These are phyloP conservation scores for Mycosphaerella arachidis DNA, from an alignment of 2,329 filamentous ascomycete species.

Conservation along the genomic window DNA sequence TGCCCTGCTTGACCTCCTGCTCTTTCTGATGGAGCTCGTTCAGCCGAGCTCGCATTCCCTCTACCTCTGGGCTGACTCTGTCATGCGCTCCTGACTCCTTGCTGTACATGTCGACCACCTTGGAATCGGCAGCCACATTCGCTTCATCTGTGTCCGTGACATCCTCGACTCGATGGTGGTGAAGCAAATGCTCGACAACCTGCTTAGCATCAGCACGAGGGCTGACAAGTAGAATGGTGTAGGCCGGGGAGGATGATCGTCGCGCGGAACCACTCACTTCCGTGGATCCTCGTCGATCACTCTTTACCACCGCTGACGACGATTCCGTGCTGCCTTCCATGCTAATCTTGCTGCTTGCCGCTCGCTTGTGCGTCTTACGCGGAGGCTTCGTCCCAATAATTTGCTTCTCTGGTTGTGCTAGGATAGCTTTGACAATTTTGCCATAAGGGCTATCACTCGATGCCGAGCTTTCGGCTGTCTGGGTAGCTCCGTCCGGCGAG, in stretches of 20 bases:
- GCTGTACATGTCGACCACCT: neutral
- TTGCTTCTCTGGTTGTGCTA: constrained; percentile 8
- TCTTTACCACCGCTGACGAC: constrained; percentile 39
- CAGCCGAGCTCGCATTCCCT: constrained; percentile 1
- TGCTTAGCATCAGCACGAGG: neutral
- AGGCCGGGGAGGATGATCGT: neutral
- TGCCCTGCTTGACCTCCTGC: constrained; percentile 6
- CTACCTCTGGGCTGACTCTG: constrained; percentile 3
- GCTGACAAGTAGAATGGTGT: neutral
- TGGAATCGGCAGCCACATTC: neutral
- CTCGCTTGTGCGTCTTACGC: constrained; percentile 4
- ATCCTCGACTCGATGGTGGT: neutral
- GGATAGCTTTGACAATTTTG: neutral
- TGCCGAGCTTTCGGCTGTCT: neutral
- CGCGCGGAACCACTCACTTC: neutral
- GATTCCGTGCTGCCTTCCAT: neutral
- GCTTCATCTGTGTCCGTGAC: neutral
- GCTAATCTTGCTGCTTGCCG: neutral
- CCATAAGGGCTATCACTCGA: neutral
- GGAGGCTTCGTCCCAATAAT: neutral
- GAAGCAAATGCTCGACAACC: neutral
- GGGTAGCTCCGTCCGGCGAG: neutral
- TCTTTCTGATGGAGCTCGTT: neutral
- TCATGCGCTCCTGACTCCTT: neutral
- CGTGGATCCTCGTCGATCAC: neutral